Evolutionary conservation across 208 protist genomes (phyloP).

Genomic region (Leishmania tropica): DNA sequence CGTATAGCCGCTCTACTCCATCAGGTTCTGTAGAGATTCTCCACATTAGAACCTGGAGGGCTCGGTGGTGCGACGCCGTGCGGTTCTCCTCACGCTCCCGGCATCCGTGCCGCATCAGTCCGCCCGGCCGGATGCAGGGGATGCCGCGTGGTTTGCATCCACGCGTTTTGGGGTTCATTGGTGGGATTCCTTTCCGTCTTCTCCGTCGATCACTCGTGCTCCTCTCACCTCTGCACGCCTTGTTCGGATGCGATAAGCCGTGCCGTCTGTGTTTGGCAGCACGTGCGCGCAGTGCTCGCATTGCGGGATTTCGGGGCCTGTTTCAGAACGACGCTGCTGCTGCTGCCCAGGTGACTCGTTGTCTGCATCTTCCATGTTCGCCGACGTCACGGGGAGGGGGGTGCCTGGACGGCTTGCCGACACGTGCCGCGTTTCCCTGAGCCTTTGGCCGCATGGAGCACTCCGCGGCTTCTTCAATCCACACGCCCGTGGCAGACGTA

Average conservation of each 20-base stretch:
- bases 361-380: neutral
- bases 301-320: neutral
- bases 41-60: neutral
- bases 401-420: neutral
- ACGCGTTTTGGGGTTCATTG: no score
- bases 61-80: neutral
- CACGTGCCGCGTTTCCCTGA: neutral
- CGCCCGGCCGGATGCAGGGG: no score
- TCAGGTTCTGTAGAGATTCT: no score
- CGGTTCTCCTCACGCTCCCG: no score
- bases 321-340: neutral
- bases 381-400: neutral
- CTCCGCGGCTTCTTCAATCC: neutral
- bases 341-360: neutral
- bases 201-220: neutral
- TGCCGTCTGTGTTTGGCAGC: neutral
- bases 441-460: neutral
- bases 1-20: neutral
- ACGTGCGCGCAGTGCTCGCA: neutral
- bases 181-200: neutral
- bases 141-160: no score
- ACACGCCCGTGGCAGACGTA: neutral
- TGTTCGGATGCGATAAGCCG: neutral
- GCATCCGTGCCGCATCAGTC: no score
- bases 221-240: neutral